Evolutionary conservation across 1,284 basidiomycete species (phyloP), one percentile per base, ranked within the genome.

Genomic region (Cutaneotrichosporon sp.): DNA sequence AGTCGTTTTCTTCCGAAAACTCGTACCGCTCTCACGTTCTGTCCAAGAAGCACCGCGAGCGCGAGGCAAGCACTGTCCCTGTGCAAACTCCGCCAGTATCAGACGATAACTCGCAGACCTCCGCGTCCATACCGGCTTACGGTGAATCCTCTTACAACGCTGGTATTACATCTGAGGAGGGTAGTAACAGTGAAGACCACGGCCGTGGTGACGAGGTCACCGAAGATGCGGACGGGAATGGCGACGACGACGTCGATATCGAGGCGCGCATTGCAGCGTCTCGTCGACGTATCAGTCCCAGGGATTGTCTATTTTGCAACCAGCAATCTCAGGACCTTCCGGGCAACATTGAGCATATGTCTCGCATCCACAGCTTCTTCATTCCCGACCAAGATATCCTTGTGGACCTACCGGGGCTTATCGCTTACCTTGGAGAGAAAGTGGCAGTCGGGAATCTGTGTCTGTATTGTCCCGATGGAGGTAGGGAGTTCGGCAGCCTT

Each of bases 361-460:
- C 85, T 33, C 73, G 76, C 40, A 75, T 75, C 0, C 96, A 98
- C 75, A 91, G 91, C 22, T 98, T 98, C 81, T 97, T 96, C 79
- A 80, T 99, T 55, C 96, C 96, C 41, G 94, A 98, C 62, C 84
- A 84, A 37, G 90, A 97, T 41, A 94, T 89, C 72, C 83, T 98
- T 57, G 77, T 87, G 61, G 90, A 98, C 73, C 74, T 88, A 26
- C 62, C 82, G 1, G 96, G 94, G 3, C 81, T 99, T 30, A 77
- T 97, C 52, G 77, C 78, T 1, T 92, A 96, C 73, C 82, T 99
- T 8, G 90, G 90, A 4, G 91, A 97, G 76, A 97, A 97, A 76
- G 84, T 98, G 38, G 86, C 87, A 0, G 83, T 96, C 15, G 90
- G 87, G 15, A 96, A 97, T 75, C 80, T 93, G 10, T 99, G 96